Percentiles rank a stretch among this genome's conserved stretches.
Evolutionary conservation across 2,329 filamentous ascomycete genomes (phyloP).

Genomic region (Colletotrichum sp.): DNA sequence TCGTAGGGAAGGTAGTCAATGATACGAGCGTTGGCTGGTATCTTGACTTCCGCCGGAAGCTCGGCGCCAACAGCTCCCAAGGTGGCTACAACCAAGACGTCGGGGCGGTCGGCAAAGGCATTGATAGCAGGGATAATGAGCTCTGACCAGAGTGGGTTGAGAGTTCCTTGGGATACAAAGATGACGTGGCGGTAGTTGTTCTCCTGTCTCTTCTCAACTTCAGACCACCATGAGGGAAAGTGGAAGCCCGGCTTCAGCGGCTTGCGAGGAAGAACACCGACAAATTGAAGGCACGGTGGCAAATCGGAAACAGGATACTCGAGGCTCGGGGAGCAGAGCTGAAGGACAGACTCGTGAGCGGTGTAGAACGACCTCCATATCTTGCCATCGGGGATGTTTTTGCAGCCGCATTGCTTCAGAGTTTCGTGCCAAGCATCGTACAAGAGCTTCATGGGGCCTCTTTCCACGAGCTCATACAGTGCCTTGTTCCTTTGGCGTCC

Average conservation of each 20-base stretch:
- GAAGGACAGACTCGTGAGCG: conserved; percentile 36
- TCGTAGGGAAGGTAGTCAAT: conserved; percentile 57
- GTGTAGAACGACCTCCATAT: conserved; percentile 7
- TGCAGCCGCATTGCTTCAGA: not conserved
- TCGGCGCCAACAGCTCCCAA: conserved; percentile 30
- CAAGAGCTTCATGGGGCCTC: conserved; percentile 15
- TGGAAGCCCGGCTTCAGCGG: conserved; percentile 29
- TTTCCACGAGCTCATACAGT: conserved; percentile 15
- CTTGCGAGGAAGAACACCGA: conserved; percentile 45
- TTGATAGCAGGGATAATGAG: conserved; percentile 50
- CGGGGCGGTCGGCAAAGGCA: conserved; percentile 43
- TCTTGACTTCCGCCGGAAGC: not conserved
- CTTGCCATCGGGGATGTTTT: not conserved
- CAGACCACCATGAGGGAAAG: conserved; percentile 51
- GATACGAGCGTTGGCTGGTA: conserved; percentile 46
- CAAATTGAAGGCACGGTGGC: conserved; percentile 44
- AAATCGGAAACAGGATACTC: conserved; percentile 43
- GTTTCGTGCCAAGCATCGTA: conserved; percentile 4
- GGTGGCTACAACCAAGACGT: conserved; percentile 38
- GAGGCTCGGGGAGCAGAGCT: conserved; percentile 42
- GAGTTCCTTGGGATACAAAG: conserved; percentile 53
- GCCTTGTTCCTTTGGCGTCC: conserved; percentile 30
- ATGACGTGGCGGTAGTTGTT: conserved; percentile 34
- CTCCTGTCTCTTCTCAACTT: conserved; percentile 32
- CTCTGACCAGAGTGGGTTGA: conserved; percentile 40